Base-by-base conservation (phyloP, 1,284 basidiomycete species). In the Rhodotorula mucilaginosa region DNA sequence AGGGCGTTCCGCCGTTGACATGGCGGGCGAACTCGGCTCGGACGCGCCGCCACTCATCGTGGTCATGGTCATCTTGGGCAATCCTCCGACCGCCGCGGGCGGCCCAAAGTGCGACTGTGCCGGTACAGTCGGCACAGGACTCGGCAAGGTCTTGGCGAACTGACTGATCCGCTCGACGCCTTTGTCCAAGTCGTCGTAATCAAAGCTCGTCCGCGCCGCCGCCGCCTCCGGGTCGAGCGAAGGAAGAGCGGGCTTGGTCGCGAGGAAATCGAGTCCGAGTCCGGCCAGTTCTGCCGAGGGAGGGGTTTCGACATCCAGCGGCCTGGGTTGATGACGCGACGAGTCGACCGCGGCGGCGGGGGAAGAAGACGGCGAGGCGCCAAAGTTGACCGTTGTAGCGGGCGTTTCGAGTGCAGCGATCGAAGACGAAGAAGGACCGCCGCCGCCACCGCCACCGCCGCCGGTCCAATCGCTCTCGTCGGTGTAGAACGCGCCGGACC, bases 121-220 rank as follows among this genome's bases (percentile, higher is more conserved):
- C 51, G 62, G 51, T n/a, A n/a, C 62, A 29, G n/a, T 52, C 62
- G 39, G 26, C 26, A n/a, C 21, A 10, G 73, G 73, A 34, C 65
- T 68, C 15, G 73, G 70, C 10, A 74, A 58, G 16, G 59, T 72
- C 49, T 56, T 23, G 5, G 73, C 70, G 54, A 56, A 72, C 15
- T 56, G 29, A 18, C 58, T 58, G 34, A 71, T 29, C 21, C 68
- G 70, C 5, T 67, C 70, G 29, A 74, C 49, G 6, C 68, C 61
- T 3, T 54, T 51, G 18, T 60, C 54, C 5, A 74, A 23, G 46
- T 74, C 70, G 34, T 46, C 64, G 7, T 65, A 56, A 52, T 58
- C 56, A 8, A 65, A 58, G 47, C 47, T 58, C 15, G 57, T 31
- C 3, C 56, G 64, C 31, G 19, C 47, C 31, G 44, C 18, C 21